Percentiles rank a stretch among this genome's conserved stretches.
phyloP scores from a whole-genome alignment of 805 yeast genomes.

The Nakazawaea ambrosiae region DNA sequence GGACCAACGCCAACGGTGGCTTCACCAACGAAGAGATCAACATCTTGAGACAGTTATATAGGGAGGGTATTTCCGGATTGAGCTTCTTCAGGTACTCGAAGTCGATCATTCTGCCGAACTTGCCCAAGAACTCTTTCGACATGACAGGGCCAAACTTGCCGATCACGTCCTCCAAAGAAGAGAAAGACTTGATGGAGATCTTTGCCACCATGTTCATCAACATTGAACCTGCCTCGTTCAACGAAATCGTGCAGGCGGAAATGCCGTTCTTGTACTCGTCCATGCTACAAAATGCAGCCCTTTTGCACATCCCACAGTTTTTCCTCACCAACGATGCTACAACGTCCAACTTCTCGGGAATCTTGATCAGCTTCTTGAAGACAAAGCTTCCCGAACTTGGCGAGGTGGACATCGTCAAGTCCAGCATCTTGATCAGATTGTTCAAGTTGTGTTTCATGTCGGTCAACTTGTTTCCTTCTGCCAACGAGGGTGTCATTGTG shows the following conservation, averaged over 20 bases:
- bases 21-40: constrained; percentile 77
- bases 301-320: constrained; percentile 88
- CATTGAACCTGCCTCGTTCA: constrained; percentile 91
- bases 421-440: constrained; percentile 75
- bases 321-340: constrained; percentile 93
- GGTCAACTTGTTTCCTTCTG: constrained; percentile 80
- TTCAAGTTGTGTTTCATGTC: constrained; percentile 95
- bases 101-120: constrained; percentile 32
- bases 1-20: constrained; percentile 86
- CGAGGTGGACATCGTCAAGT: constrained; percentile 64
- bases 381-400: constrained; percentile 74
- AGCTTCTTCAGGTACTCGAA: constrained; percentile 60
- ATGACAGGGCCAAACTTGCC: constrained; percentile 79
- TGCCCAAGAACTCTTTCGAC: constrained; percentile 39
- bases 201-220: constrained; percentile 91
- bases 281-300: constrained; percentile 75
- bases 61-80: constrained; percentile 79
- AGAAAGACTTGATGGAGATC: constrained; percentile 91
- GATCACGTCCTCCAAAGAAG: constrained; percentile 84
- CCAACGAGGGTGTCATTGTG: constrained; percentile 79
- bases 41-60: constrained; percentile 67
- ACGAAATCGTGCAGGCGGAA: constrained; percentile 81
- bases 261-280: constrained; percentile 70
- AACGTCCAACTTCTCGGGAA: constrained; percentile 84
- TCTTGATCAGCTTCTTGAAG: constrained; percentile 69